Evolutionary conservation across 1,284 basidiomycete genomes (phyloP), one percentile per base, ranked within the genome.

Genomic region (Boletus subluridellus): DNA sequence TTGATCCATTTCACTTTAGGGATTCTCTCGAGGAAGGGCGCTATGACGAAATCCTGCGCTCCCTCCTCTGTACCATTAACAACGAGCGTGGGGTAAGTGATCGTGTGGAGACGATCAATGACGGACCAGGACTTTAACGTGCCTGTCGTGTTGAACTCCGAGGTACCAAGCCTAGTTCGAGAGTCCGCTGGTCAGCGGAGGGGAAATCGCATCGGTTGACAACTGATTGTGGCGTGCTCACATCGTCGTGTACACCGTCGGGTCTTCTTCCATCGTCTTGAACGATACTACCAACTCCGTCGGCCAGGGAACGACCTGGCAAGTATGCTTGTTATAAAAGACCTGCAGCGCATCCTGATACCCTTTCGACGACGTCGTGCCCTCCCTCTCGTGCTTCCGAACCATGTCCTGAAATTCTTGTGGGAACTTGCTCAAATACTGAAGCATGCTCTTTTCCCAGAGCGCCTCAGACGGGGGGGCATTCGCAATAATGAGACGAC

Each of bases 91-190:
- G 72, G 69, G 5, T 61, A 66, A 5, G 47, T 53, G 37, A 78
- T 75, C 9, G 65, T 66, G 54, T 68, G 67, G 1, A 76, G 61
- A 32, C 66, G 65, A 26, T 74, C 69, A 8, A 72, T 54, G 48
- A 69, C 64, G 1, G 67, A 64, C 74, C 74, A 77, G 1, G 60
- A 59, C 62, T 69, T 72, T 12, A 76, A 54, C 8, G 70, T 63
- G 10, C 74, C 75, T 2, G 58, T 65, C 14, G 64, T 57, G 44
- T 61, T 61, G 48, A 76, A 72, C 55, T 71, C 69, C 2, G 67
- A 69, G 1, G 69, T 61, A 11, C 76, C 77, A 11, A 66, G 57
- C 75, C 77, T 78, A 32, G 2, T 21, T 37, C 2, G 26, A 41
- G 12, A 17, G 21, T 28, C 28, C 24, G 9, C 6, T 8, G n/a